A percentile compares a stretch with the other conserved stretches of the same genome.
Conservation (phyloP, 2,329 filamentous ascomycete species). For the Ophiocordyceps sinensis region DNA sequence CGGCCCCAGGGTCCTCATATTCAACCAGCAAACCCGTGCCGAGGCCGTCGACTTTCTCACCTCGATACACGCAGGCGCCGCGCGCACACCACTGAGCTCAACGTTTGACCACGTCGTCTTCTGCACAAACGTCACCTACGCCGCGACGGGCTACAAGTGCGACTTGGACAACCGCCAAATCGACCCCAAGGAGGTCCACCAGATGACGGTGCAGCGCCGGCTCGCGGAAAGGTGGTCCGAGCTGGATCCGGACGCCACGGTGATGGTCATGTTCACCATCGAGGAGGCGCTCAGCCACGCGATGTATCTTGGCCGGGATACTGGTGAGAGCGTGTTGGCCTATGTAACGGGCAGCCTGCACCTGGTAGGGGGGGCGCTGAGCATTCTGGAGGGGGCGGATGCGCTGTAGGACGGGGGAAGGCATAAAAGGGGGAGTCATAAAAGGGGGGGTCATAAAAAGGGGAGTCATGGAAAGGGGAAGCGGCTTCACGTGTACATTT, state of each 20-base stretch:
- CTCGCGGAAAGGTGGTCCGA: conserved; percentile 36
- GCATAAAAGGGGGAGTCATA: neutral
- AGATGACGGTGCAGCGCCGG: conserved; percentile 35
- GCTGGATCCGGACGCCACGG: conserved; percentile 29
- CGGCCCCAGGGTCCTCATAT: conserved; percentile 50
- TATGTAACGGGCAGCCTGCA: conserved; percentile 50
- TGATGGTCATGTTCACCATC: conserved; percentile 36
- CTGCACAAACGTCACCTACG: conserved; percentile 58
- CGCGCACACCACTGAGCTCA: conserved; percentile 12
- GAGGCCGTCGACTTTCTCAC: conserved; percentile 40
- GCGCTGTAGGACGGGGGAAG: conserved; percentile 16
- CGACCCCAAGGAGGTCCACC: conserved; percentile 34
- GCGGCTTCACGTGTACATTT: neutral
- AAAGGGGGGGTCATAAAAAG: neutral
- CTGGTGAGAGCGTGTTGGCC: conserved; percentile 26
- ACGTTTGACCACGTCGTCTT: conserved; percentile 65
- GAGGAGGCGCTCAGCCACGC: conserved; percentile 38
- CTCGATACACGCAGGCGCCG: conserved; percentile 24
- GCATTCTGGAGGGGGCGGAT: conserved; percentile 31
- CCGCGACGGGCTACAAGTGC: conserved; percentile 33
- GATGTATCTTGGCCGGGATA: conserved; percentile 17
- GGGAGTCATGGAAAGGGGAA: neutral
- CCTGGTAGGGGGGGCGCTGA: conserved; percentile 41
- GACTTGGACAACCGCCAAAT: conserved; percentile 44
- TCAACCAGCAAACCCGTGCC: conserved; percentile 64